Evolutionary conservation across 176 grass and related monocot species (phyloP).

Genomic region (Chloris gayana): DNA sequence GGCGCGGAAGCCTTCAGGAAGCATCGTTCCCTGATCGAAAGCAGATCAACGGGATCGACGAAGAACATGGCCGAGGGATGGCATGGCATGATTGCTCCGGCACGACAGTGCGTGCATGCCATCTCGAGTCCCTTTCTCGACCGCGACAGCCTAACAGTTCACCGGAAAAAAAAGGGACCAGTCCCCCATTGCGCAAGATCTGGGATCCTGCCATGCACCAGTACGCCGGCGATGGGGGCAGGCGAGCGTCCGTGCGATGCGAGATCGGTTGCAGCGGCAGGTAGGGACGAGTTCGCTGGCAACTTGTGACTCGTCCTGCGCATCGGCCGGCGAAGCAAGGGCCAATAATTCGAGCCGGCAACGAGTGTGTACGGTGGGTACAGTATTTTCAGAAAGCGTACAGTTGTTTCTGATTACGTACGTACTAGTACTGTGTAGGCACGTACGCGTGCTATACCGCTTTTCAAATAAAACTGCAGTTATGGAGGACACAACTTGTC

Average conservation of each 20-base stretch:
- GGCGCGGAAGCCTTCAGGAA: too few relatives aligned
- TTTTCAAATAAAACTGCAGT: neutral
- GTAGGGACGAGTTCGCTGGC: neutral
- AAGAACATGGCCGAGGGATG: neutral
- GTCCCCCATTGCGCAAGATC: conserved; percentile 5
- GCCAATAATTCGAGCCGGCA: too few relatives aligned
- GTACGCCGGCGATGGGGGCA: conserved; percentile 23
- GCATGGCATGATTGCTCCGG: conserved; percentile 40
- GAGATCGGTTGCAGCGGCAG: neutral
- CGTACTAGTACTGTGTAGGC: neutral
- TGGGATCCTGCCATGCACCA: neutral
- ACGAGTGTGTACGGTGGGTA: too few relatives aligned
- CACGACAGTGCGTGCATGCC: conserved; percentile 23
- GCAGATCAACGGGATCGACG: neutral
- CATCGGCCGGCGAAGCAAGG: too few relatives aligned
- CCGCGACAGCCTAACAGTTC: conserved; percentile 40
- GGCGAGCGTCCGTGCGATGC: neutral
- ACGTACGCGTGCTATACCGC: neutral
- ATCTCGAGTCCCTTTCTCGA: conserved; percentile 29
- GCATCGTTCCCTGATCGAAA: neutral
- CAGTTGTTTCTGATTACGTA: neutral
- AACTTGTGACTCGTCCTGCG: neutral
- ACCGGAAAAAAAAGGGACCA: neutral
- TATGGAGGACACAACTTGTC: neutral
- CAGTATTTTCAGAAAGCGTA: neutral